Percentiles rank a stretch among this genome's conserved stretches.
These are phyloP conservation scores for Diplodia scrobiculata DNA, from an alignment of 2,329 filamentous ascomycete genomes.

Conservation along the genomic window DNA sequence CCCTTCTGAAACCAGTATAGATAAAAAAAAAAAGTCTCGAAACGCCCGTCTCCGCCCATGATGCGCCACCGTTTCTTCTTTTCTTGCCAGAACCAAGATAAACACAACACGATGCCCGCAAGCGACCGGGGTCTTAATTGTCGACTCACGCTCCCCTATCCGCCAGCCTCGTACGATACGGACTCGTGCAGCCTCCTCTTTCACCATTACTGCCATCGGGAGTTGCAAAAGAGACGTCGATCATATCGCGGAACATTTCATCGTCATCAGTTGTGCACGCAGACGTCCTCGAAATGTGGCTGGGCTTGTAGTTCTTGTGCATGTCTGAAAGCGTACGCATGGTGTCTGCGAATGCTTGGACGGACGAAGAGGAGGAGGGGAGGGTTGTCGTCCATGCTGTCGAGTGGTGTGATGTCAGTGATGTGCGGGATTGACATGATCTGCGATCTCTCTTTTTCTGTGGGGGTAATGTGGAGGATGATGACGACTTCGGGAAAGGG, in stretches of 20 bases:
- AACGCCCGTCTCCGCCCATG: not conserved
- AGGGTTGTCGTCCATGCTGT: slow-evolving; percentile 5
- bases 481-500: not conserved
- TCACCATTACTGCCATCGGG: not conserved
- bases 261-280: not conserved
- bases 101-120: not conserved
- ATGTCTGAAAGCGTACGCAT: slow-evolving; percentile 14
- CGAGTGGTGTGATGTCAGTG: not conserved
- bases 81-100: not conserved
- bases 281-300: slow-evolving; percentile 14
- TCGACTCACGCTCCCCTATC: not conserved
- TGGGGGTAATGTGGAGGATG: not conserved
- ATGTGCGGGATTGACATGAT: not conserved
- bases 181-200: slow-evolving; percentile 1
- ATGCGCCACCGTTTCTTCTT: not conserved
- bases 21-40: not conserved
- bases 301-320: slow-evolving; percentile 20
- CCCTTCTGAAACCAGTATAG: not conserved
- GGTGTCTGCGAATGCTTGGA: slow-evolving; percentile 12
- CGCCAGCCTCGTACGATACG: not conserved
- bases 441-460: not conserved
- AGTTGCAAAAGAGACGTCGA: not conserved
- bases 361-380: not conserved
- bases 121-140: not conserved
- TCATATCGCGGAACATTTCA: slow-evolving; percentile 1